These are phyloP conservation scores for Clonostachys solani DNA, from an alignment of 2,329 filamentous ascomycete species.

Conservation along the genomic window DNA sequence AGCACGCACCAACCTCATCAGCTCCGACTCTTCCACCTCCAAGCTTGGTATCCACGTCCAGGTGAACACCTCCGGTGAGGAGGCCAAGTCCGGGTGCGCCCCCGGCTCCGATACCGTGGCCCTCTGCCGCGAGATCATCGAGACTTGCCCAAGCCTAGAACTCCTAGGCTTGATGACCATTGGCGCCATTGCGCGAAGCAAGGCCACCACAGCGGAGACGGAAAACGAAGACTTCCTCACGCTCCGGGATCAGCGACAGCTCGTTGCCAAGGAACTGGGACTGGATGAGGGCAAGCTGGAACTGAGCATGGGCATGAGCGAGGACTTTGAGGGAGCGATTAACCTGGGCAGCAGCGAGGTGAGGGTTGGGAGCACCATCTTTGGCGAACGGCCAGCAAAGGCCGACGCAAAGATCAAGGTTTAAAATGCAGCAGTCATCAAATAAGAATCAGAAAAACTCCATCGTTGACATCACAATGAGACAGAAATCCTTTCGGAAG, in stretches of 20 bases:
- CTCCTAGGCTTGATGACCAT: conserved; percentile 94
- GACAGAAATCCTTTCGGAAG: too few species aligned
- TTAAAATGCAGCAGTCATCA: conserved; percentile 8
- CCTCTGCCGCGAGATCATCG: conserved; percentile 66
- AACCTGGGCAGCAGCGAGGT: conserved; percentile 82
- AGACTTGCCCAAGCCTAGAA: conserved; percentile 67
- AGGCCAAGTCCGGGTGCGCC: conserved; percentile 75
- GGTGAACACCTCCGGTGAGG: conserved; percentile 91
- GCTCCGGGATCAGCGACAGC: conserved; percentile 66
- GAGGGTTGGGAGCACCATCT: conserved; percentile 89
- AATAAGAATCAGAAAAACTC: too few species aligned
- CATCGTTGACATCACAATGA: too few species aligned
- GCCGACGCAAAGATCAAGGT: conserved; percentile 67
- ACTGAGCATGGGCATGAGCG: conserved; percentile 98
- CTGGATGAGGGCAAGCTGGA: conserved; percentile 58
- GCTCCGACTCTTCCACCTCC: conserved; percentile 27
- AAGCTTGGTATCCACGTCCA: conserved; percentile 79
- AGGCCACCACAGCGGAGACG: conserved; percentile 66
- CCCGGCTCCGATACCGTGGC: conserved; percentile 57
- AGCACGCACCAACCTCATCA: conserved; percentile 58
- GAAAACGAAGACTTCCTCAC: conserved; percentile 87
- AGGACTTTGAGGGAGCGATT: conserved; percentile 90
- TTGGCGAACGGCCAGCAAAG: conserved; percentile 77
- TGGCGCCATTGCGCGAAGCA: conserved; percentile 83
- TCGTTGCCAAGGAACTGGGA: conserved; percentile 51